Evolutionary conservation across 2,329 filamentous ascomycete genomes (phyloP), one percentile per base, ranked within the genome.

Genomic region (Juglanconis oblonga): DNA sequence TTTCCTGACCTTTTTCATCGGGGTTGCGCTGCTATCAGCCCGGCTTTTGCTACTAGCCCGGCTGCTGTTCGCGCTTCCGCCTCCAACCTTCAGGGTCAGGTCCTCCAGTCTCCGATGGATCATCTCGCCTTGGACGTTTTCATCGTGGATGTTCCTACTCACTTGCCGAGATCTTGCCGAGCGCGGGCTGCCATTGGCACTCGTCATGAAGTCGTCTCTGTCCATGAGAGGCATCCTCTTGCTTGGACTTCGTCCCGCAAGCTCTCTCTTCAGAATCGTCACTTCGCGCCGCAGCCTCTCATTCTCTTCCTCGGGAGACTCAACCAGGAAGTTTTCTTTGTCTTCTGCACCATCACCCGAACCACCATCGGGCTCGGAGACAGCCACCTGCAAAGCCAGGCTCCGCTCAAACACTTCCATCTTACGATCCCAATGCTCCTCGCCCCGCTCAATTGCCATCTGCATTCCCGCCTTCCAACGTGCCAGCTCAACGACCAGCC

Each of bases 391-490:
- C 81, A 40, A 70, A 68, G 53, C 69, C 24, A 84, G 73, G 2
- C 80, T 74, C 2, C 80, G 77, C 70, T 85, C 82, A 49, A 85
- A 78, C 1, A 86, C 77, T 62, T 84, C 94, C 7, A 72, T 82
- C 76, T 99, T 99, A 65, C 86, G 86, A 72, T 98, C 93, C 70
- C 95, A 84, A 73, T 96, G 91, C 71, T 91, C 90, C 62, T 97
- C 92, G 55, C 87, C 87, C 49, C 87, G 84, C 67, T 96, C 92
- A 63, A 86, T 83, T 71, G 97, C 92, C 5, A 89, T 85, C 17
- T 91, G 89, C 72, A 92, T 84, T 0, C 86, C 89, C 0, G 83
- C 84, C 70, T 94, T 89, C 90, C 92, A 97, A n/a, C 91, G 81
- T 9, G 84, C 82, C 72, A 91, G 85, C 72, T 97, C 92, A 11